Percentiles rank a stretch among this genome's conserved stretches.
These are phyloP conservation scores for Fragilaria radians DNA, from an alignment of 108 stramenopile genomes.

Conservation along the genomic window DNA sequence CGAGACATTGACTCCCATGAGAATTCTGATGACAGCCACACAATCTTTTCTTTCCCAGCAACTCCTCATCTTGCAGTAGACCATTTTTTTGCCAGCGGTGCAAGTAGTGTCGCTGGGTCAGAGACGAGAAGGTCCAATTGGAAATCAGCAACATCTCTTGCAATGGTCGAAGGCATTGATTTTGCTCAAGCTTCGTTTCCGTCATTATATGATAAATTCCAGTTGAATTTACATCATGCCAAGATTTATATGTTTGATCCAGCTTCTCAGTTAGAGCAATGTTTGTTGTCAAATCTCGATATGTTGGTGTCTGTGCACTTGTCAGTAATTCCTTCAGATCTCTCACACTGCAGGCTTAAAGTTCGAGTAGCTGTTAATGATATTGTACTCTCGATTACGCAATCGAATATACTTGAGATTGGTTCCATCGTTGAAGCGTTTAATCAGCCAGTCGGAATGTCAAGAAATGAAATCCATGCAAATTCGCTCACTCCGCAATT, in stretches of 20 bases:
- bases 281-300: constrained; percentile 20
- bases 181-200: not conserved
- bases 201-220: constrained; percentile 52
- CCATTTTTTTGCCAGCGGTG: not conserved
- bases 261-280: constrained; percentile 5
- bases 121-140: not conserved
- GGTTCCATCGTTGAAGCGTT: constrained; percentile 3
- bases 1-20: not conserved
- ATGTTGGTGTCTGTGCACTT: constrained; percentile 29
- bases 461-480: not conserved
- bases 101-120: not conserved
- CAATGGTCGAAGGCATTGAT: not conserved
- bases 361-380: constrained; percentile 13
- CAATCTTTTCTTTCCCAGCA: not conserved
- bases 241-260: constrained; percentile 5
- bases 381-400: constrained; percentile 4
- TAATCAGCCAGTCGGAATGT: not conserved
- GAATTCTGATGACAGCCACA: not conserved
- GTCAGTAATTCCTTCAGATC: constrained; percentile 55
- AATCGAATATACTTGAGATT: constrained; percentile 3
- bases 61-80: not conserved
- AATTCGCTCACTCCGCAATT: not conserved
- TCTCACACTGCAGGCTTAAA: constrained; percentile 33
- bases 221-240: constrained; percentile 16
- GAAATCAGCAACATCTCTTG: not conserved